Evolutionary conservation across 805 yeast genomes (phyloP), one percentile per base, ranked within the genome.

Genomic region (Metschnikowia santaceciliae): DNA sequence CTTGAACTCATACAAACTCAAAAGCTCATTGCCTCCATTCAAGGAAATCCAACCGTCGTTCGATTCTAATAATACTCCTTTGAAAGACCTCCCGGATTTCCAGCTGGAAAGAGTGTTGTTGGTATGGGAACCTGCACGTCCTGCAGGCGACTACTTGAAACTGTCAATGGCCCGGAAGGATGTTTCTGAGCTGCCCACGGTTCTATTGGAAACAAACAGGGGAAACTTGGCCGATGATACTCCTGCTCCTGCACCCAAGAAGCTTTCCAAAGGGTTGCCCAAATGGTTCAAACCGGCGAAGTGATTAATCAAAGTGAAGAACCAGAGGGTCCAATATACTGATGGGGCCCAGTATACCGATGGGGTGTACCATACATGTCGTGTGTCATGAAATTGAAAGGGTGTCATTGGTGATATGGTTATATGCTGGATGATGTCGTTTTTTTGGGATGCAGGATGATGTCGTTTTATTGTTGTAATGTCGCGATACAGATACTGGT

Each of bases 21-120:
- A 65, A 47, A 59, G 62, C 36, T 70, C 75, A 14, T 64, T 59
- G 50, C 78, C 78, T 3, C 77, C 78, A 2, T 73, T 73, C 48
- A 55, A 59, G 10, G 62, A 54, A 26, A 53, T 72, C 26, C 59
- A 53, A 23, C 48, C 66, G 39, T 61, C 66, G 5, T 72, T 72
- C 51, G 54, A 40, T 1, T 55, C 52, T 30, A 74, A 74, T 55
- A 63, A 61, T 47, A 45, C 50, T 11, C 46, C 52, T 10, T 56
- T 74, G 30, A 52, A 56, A 7, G 66, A 67, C 11, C 59, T 68
- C 20, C 67, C 67, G 3, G 66, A 63, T 6, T 72, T 74, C 42
- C 62, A 57, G 42, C 58, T 51, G 39, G 74, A 68, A 48, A 62
- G 65, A 49, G 59, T 69, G 6, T 53, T 65, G 10, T 58, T 74